These are phyloP conservation scores for Lasiodiplodia gonubiensis DNA, from an alignment of 2,329 filamentous ascomycete species.

Conservation along the genomic window DNA sequence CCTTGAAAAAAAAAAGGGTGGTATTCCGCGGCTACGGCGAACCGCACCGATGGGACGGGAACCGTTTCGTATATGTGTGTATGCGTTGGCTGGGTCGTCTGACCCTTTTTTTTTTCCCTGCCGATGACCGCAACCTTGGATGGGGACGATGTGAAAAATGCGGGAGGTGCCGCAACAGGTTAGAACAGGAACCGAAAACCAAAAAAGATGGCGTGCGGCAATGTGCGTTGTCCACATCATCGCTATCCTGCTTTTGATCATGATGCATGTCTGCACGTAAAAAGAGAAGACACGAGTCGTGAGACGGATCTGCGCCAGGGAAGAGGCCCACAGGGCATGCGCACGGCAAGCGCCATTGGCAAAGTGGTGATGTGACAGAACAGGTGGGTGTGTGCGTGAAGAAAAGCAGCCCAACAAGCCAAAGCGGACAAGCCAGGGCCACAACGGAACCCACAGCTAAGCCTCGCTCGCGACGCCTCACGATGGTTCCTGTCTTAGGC, in stretches of 20 bases:
- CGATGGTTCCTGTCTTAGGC: neutral
- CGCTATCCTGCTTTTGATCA: neutral
- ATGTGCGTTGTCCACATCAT: neutral
- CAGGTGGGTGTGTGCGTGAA: neutral
- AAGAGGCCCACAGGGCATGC: neutral
- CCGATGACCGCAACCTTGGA: neutral
- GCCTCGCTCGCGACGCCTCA: neutral
- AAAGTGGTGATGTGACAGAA: neutral
- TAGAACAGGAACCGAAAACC: neutral
- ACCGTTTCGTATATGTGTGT: neutral
- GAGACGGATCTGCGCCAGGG: constrained; percentile 12
- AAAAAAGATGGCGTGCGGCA: neutral
- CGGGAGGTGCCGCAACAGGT: neutral
- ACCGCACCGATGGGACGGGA: neutral
- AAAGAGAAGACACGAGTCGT: neutral
- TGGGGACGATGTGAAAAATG: neutral
- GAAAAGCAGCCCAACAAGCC: neutral
- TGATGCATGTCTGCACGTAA: constrained; percentile 13
- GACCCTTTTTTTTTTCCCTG: neutral
- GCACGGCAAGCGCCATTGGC: neutral
- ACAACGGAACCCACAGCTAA: neutral
- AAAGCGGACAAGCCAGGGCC: neutral
- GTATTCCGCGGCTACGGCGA: neutral
- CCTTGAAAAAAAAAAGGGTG: neutral
- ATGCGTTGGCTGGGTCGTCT: neutral